These are phyloP conservation scores for Orbilia ellipsospora DNA, from an alignment of 2,329 filamentous ascomycete species.

Conservation along the genomic window DNA sequence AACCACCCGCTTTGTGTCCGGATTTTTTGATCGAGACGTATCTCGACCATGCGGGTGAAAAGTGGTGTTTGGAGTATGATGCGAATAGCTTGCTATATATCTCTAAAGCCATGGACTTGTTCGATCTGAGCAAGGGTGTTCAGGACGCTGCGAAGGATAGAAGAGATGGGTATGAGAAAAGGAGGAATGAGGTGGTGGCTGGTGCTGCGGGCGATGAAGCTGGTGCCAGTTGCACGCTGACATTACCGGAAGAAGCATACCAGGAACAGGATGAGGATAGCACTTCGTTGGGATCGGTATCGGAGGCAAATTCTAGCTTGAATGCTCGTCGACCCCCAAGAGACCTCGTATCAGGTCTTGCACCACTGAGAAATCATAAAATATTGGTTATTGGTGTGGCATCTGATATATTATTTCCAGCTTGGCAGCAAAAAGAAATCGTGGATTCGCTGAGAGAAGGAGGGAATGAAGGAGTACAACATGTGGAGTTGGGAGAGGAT, in stretches of 20 bases:
- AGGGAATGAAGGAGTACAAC: conserved; percentile 80
- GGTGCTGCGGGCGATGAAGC: conserved; percentile 66
- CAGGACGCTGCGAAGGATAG: conserved; percentile 73
- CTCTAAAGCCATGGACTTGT: conserved; percentile 98
- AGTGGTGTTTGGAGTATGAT: conserved; percentile 97
- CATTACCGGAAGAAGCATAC: conserved; percentile 84
- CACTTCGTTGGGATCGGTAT: conserved; percentile 59
- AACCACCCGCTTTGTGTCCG: conserved; percentile 91
- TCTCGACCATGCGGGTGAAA: conserved; percentile 96
- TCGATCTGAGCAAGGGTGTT: conserved; percentile 82
- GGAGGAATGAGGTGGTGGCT: conserved; percentile 35
- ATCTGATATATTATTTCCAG: conserved; percentile 95
- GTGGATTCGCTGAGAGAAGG: conserved; percentile 80
- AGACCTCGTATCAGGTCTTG: conserved; percentile 82
- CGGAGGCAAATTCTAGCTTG: neutral
- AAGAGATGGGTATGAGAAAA: conserved; percentile 70
- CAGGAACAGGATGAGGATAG: conserved; percentile 74
- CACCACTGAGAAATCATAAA: conserved; percentile 77
- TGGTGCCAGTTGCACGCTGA: conserved; percentile 75
- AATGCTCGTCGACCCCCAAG: conserved; percentile 70
- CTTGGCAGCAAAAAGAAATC: conserved; percentile 97
- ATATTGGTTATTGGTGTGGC: conserved; percentile 92
- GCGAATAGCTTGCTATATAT: conserved; percentile 95
- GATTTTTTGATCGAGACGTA: conserved; percentile 99
- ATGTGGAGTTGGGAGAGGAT: conserved; percentile 93